Conservation (phyloP, 768 basidiomycete species). For the Cyclocybe cylindracea region DNA sequence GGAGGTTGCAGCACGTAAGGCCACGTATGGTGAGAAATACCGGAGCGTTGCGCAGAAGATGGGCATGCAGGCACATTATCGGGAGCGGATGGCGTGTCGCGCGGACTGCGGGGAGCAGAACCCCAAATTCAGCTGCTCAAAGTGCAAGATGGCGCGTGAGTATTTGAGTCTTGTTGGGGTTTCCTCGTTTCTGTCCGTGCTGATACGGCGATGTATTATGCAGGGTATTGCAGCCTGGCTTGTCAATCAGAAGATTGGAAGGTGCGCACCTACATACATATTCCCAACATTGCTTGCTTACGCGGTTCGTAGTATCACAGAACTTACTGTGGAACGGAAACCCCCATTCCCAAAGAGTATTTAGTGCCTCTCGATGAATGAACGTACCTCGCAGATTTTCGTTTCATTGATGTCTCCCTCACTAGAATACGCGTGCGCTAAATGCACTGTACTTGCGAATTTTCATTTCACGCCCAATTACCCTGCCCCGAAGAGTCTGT, state of each 20-base stretch:
- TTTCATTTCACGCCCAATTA: too few relatives aligned
- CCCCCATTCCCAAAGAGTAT: conserved; percentile 9
- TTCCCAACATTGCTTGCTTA: neutral
- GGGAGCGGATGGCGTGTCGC: conserved; percentile 16
- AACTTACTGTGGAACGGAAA: conserved; percentile 14
- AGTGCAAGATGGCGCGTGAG: conserved; percentile 22
- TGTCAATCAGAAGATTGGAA: conserved; percentile 27
- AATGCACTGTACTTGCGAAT: too few relatives aligned
- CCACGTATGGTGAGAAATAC: neutral
- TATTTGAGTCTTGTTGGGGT: neutral
- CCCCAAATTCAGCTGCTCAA: conserved; percentile 18
- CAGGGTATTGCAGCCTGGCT: conserved; percentile 21
- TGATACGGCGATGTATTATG: neutral
- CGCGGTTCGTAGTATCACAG: conserved; percentile 18
- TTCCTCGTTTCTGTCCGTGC: neutral
- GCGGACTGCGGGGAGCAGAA: conserved; percentile 25
- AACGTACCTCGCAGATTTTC: too few relatives aligned
- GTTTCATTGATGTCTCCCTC: too few relatives aligned
- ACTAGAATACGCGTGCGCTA: too few relatives aligned
- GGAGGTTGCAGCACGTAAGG: conserved; percentile 6
- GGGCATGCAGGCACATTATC: conserved; percentile 6
- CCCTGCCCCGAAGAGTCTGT: too few relatives aligned
- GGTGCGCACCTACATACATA: conserved; percentile 6
- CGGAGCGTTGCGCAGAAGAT: conserved; percentile 1
- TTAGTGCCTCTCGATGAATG: too few relatives aligned